phyloP scores from a whole-genome alignment of 2,329 filamentous ascomycete genomes.

The Ophiostoma piceae region DNA sequence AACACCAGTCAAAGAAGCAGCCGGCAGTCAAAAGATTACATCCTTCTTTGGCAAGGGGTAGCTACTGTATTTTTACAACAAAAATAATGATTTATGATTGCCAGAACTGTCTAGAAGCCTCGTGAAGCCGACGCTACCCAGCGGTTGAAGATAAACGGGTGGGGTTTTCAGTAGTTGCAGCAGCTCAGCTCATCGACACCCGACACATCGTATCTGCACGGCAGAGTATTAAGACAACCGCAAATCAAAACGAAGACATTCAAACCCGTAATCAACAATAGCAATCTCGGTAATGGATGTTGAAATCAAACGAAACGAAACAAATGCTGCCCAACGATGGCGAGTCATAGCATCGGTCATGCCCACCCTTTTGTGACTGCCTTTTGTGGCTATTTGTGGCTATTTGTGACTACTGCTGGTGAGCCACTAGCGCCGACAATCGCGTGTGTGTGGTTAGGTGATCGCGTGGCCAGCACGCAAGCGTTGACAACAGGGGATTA shows the following conservation, averaged over 20 bases:
- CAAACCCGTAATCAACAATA: background rate
- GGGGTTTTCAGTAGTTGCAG: no score
- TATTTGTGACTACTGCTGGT: no score
- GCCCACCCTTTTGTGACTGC: background rate
- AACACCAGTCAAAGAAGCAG: background rate
- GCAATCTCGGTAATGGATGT: background rate
- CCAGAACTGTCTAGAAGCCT: background rate
- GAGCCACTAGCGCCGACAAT: background rate
- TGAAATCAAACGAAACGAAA: no score
- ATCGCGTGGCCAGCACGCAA: constrained; percentile 1
- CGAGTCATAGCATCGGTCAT: constrained; percentile 1
- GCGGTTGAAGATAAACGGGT: background rate
- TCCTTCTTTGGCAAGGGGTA: constrained; percentile 20
- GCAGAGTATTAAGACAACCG: no score
- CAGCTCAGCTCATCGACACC: background rate
- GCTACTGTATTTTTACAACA: background rate
- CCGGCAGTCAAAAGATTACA: constrained; percentile 22
- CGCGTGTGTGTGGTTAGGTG: constrained; percentile 6
- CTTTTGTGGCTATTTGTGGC: no score
- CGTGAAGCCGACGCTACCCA: constrained; percentile 7
- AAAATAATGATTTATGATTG: background rate
- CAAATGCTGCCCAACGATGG: background rate
- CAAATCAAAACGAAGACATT: background rate
- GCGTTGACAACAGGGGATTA: background rate
- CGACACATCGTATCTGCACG: background rate